Conservation (phyloP, 2,329 filamentous ascomycete species). For the Cryoendolithus antarcticus region DNA sequence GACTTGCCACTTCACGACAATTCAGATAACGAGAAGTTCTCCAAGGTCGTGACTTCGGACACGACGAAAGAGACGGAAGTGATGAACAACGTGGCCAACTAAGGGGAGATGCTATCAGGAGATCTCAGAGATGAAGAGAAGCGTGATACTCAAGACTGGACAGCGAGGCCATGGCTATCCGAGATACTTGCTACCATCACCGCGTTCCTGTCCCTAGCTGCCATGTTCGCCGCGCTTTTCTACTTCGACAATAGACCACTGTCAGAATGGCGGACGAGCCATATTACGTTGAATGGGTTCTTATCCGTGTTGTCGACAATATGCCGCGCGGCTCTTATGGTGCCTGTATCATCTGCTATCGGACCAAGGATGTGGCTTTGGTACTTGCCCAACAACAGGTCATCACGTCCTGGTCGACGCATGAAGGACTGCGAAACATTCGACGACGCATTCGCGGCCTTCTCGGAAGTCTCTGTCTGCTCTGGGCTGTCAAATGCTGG, state of each 20-base stretch:
- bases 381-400: conserved; percentile 1
- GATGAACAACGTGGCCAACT: too few species aligned
- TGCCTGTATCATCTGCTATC: conserved; percentile 7
- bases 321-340: conserved; percentile 3
- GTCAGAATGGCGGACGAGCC: conserved; percentile 1
- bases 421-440: conserved; percentile 6
- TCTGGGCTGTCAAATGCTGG: too few species aligned
- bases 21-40: too few species aligned
- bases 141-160: too few species aligned
- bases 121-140: too few species aligned
- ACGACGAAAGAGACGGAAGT: too few species aligned
- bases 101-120: too few species aligned
- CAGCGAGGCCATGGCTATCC: too few species aligned
- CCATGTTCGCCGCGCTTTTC: neutral
- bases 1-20: too few species aligned
- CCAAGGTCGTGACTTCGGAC: too few species aligned
- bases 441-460: conserved; percentile 7
- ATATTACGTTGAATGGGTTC: conserved; percentile 6
- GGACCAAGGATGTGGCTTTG: conserved; percentile 8
- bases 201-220: conserved; percentile 1
- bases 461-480: conserved; percentile 1
- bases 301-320: conserved; percentile 6
- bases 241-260: conserved; percentile 1
- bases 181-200: neutral
- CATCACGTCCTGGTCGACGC: neutral